These are phyloP conservation scores for Sistotremastrum suecicum DNA, from an alignment of 768 basidiomycete species.

Conservation along the genomic window DNA sequence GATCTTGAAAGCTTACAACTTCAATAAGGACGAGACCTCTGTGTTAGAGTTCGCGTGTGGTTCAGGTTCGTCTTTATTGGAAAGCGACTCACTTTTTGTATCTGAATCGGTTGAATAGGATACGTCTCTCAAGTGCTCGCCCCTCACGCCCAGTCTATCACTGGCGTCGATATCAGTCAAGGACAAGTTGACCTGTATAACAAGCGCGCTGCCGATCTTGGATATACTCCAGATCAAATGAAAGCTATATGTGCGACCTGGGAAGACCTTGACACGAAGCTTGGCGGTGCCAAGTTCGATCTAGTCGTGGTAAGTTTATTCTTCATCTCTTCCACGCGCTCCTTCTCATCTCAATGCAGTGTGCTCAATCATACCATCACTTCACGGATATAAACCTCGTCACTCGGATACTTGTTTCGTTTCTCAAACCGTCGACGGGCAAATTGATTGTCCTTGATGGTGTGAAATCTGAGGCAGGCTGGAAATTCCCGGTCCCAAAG, in stretches of 20 bases:
- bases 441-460: background rate
- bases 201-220: conserved; percentile 28
- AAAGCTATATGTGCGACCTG: conserved; percentile 40
- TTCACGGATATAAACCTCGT: conserved; percentile 1
- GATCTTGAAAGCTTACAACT: conserved; percentile 25
- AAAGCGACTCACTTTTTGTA: background rate
- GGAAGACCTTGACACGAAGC: conserved; percentile 30
- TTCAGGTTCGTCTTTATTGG: conserved; percentile 26
- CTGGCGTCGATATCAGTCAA: conserved; percentile 12
- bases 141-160: conserved; percentile 6
- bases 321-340: background rate
- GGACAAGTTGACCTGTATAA: conserved; percentile 13
- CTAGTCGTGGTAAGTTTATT: conserved; percentile 44
- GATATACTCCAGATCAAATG: conserved; percentile 53
- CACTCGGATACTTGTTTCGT: background rate
- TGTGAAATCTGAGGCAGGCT: background rate
- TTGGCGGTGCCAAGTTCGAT: conserved; percentile 48
- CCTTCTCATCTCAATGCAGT: conserved; percentile 10
- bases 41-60: conserved; percentile 71
- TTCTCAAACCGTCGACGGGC: background rate
- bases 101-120: conserved; percentile 25
- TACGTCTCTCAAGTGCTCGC: conserved; percentile 36
- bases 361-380: conserved; percentile 18
- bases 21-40: conserved; percentile 40
- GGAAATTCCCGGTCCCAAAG: background rate